Evolutionary conservation across 2,329 filamentous ascomycete species (phyloP).

Genomic region (Xylariaceae sp.): DNA sequence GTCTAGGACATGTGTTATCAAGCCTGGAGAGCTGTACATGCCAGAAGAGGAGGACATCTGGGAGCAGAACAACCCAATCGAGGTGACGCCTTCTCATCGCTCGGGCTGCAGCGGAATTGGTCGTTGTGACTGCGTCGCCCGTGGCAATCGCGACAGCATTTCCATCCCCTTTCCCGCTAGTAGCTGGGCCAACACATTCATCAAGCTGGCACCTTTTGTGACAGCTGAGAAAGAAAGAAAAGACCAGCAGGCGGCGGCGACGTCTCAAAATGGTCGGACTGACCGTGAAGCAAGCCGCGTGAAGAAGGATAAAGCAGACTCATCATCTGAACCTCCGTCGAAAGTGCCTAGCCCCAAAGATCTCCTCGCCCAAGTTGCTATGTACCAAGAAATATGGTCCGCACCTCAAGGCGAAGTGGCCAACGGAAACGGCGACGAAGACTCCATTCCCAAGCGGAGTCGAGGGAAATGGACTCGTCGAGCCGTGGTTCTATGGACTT

Average conservation of each 20-base stretch:
- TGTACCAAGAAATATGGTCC: constrained; percentile 63
- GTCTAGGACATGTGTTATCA: constrained; percentile 52
- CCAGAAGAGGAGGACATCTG: constrained; percentile 37
- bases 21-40: constrained; percentile 50
- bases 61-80: constrained; percentile 46
- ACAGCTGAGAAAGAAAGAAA: constrained; percentile 31
- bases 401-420: constrained; percentile 38
- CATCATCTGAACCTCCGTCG: constrained; percentile 16
- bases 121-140: constrained; percentile 47
- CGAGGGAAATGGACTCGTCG: constrained; percentile 48
- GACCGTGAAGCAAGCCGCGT: constrained; percentile 25
- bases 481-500: constrained; percentile 58
- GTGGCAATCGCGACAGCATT: constrained; percentile 42
- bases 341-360: constrained; percentile 39
- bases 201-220: constrained; percentile 49
- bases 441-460: constrained; percentile 7
- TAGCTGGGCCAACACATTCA: constrained; percentile 54
- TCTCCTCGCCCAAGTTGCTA: constrained; percentile 55
- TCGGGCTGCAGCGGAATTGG: constrained; percentile 42
- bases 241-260: constrained; percentile 22
- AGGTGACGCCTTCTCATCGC: constrained; percentile 44
- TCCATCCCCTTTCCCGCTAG: constrained; percentile 53
- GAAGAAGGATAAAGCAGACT: constrained; percentile 35
- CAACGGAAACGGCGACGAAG: constrained; percentile 1
- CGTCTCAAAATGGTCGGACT: constrained; percentile 22